These are phyloP conservation scores for Saturnispora besseyi DNA, from an alignment of 805 yeast genomes.

Conservation along the genomic window DNA sequence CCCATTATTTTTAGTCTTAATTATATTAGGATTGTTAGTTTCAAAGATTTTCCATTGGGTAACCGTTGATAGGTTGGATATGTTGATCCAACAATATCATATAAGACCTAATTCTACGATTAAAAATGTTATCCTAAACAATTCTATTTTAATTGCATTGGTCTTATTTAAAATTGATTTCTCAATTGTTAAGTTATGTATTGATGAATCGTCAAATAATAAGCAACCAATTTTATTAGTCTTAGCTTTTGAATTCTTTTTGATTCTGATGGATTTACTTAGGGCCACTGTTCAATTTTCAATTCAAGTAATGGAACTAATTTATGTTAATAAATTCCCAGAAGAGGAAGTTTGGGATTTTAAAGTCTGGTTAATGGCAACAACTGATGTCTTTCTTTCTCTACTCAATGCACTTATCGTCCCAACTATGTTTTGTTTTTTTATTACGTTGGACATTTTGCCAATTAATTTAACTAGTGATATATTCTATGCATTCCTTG, in stretches of 20 bases:
- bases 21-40: constrained; percentile 34
- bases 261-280: constrained; percentile 47
- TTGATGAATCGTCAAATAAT: constrained; percentile 45
- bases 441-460: constrained; percentile 32
- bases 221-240: constrained; percentile 50
- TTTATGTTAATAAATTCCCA: constrained; percentile 34
- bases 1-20: constrained; percentile 33
- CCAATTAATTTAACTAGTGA: constrained; percentile 28
- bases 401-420: constrained; percentile 20
- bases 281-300: constrained; percentile 37
- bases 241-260: constrained; percentile 70
- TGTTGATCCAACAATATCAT: constrained; percentile 36
- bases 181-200: constrained; percentile 42
- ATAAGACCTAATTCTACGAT: constrained; percentile 18
- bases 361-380: constrained; percentile 50
- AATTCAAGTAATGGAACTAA: constrained; percentile 49
- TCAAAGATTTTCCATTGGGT: constrained; percentile 74
- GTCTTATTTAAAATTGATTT: constrained; percentile 43
- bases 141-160: constrained; percentile 37
- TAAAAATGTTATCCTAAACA: constrained; percentile 25
- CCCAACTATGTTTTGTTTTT: constrained; percentile 35
- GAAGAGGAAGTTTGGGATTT: constrained; percentile 69
- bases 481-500: constrained; percentile 22
- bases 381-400: constrained; percentile 37
- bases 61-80: constrained; percentile 40